Evolutionary conservation across 306 rosid species (phyloP).

Genomic region (Quercus agrifolia): DNA sequence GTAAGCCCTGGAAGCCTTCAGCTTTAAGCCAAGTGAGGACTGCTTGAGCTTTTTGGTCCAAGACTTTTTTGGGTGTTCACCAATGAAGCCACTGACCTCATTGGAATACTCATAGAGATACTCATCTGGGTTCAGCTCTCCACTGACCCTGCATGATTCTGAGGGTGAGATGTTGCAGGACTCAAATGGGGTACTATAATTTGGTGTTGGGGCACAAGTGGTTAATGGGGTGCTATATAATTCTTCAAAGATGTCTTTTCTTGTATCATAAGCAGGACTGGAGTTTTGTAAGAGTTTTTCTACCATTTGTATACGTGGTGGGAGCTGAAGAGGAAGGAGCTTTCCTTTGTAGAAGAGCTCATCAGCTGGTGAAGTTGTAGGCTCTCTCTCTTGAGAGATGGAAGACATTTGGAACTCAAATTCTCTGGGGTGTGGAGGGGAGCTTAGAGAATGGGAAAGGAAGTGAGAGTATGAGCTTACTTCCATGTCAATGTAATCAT

Average conservation of each 20-base stretch:
- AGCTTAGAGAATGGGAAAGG: slow-evolving; percentile 37
- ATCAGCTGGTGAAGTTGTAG: slow-evolving; percentile 93
- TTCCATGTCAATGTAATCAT: slow-evolving; percentile 95
- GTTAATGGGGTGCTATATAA: slow-evolving; percentile 71
- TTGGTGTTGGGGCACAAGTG: slow-evolving; percentile 68
- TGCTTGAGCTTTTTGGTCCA: slow-evolving; percentile 81
- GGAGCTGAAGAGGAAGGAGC: slow-evolving; percentile 96
- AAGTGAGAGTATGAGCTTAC: slow-evolving; percentile 59
- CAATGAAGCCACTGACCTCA: slow-evolving; percentile 26
- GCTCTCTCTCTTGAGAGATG: slow-evolving; percentile 46
- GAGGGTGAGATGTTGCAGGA: slow-evolving; percentile 85
- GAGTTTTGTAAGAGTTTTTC: slow-evolving; percentile 72
- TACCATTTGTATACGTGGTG: slow-evolving; percentile 87
- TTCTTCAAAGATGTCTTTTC: slow-evolving; percentile 53
- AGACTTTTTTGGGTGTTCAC: slow-evolving; percentile 54
- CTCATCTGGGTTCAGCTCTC: slow-evolving; percentile 65
- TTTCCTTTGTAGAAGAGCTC: slow-evolving; percentile 99
- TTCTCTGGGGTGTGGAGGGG: slow-evolving; percentile 62
- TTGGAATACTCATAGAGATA: slow-evolving; percentile 39
- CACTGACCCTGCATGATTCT: slow-evolving; percentile 70
- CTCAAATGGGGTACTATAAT: slow-evolving; percentile 72
- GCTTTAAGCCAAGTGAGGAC: slow-evolving; percentile 65
- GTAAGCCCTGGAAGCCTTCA: slow-evolving; percentile 86
- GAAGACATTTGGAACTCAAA: slow-evolving; percentile 97
- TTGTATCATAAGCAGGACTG: slow-evolving; percentile 28